Base-by-base conservation (phyloP, 2,329 filamentous ascomycete species). In the Aspergillus hiratsukae region DNA sequence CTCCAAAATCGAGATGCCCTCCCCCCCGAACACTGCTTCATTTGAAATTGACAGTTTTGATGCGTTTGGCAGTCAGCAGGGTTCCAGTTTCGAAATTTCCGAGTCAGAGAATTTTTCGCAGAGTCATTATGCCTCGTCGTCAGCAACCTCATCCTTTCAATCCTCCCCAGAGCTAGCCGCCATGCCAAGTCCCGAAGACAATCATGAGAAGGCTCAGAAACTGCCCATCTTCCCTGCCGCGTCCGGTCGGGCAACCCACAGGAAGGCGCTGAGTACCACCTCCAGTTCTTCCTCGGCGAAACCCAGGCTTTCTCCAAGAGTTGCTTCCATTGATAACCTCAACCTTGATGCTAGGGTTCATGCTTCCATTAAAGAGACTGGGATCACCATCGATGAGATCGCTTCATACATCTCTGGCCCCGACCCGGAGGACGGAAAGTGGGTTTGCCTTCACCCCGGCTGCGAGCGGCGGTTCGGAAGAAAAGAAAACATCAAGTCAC, bases 401-500 rank as follows among this genome's bases (percentile, higher is more conserved):
- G 82, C 86, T 4, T 82, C 83, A 51, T 90, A 82, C 73, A 93
- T 93, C 64, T 80, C 83, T 50, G 88, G 87, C 1, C 89, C 89
- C 0, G 88, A 90, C 64, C 78, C 85, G 2, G 71, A 74, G n/a
- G 88, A 91, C 64, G 87, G 87, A 64, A 91, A 91, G 74, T 94
- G 88, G 87, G 79, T 86, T 6, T 94, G 89, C 70, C 75, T 84
- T n/a, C 92, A 78, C 65, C 79, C 90, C 8, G 87, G 86, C 28
- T 99, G 94, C 74, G 84, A 87, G 64, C 96, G 96, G 74, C 85
- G 87, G 53, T 97, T 99, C 70, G 93, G 92, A n/a, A 86, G 94
- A 65, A 96, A 97, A 73, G 94, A 99, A 74, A 97, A 99, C 76
- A 97, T 97, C 79, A 96, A 96, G 72, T 96, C 92, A 0, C 94